Evolutionary conservation across 116 monocot species (phyloP), one percentile per base, ranked within the genome.

Genomic region (Posidonia oceanica): DNA sequence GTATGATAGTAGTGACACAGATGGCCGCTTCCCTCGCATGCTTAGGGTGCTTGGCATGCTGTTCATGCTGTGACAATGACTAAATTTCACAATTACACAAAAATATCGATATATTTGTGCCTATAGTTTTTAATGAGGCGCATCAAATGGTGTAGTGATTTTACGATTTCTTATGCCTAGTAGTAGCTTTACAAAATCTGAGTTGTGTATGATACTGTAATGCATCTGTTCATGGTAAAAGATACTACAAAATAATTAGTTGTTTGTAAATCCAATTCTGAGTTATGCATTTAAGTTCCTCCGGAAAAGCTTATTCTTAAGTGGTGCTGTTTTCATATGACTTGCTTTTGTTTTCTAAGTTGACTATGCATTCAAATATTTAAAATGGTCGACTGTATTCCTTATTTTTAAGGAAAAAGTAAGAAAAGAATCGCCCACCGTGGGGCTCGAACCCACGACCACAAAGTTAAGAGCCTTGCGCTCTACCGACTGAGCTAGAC

Each of bases 401-500:
- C 29, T 29, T 29, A 1, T 29, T 29, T 29, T 29, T 29, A 0
- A 0, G 29, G 1, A 29, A 29, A 29, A 29, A 29, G 0, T 29
- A 29, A 29, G 1, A 1, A 0, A 29, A 29, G 29, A 29, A 29
- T 29, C 18, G 58, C 68, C 68, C 78, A 65, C 71, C 71, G 75
- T 78, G 78, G 72, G 78, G 78, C 61, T 86, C 90, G 88, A 91
- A 91, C 91, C 91, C 85, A 88, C 83, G 85, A 87, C 85, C 87
- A 85, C 91, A 88, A 79, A 88, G 81, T 87, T 87, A 87, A 91
- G 81, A 91, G 87, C 85, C 91, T 79, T 83, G 91, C 85, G 87
- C 91, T 91, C 87, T 91, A 85, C 91, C 87, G 40, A 85, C 91
- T 87, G 85, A 91, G 83, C 91, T 87, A 87, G 68, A 78, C 63